Evolutionary conservation across 2,329 filamentous ascomycete species (phyloP).

Genomic region (Blumeria hordei): DNA sequence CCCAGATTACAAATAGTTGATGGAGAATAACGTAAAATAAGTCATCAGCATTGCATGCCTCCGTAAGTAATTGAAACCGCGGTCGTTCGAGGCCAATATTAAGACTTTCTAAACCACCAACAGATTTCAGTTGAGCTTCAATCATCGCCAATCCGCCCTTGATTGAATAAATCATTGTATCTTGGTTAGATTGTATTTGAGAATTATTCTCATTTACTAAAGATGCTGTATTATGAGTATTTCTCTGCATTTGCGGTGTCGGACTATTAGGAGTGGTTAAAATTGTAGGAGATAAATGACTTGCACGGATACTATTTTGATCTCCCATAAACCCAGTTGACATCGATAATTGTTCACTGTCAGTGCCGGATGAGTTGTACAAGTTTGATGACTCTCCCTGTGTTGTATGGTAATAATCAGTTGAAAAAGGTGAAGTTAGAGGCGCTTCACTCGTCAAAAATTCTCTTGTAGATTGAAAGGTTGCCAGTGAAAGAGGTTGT

Average conservation of each 20-base stretch:
- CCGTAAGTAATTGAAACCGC: constrained; percentile 28
- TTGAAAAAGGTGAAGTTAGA: too few species aligned
- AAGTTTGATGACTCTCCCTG: too few species aligned
- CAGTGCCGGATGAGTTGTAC: too few species aligned
- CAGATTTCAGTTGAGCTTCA: constrained; percentile 8
- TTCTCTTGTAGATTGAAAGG: too few species aligned
- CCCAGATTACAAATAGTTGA: constrained; percentile 37
- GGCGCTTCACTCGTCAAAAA: too few species aligned
- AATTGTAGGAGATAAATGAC: not conserved
- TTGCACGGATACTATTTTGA: too few species aligned
- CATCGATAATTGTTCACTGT: too few species aligned
- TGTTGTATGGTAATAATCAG: too few species aligned
- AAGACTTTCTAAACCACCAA: constrained; percentile 8
- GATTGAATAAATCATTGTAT: constrained; percentile 7
- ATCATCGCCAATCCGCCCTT: constrained; percentile 8
- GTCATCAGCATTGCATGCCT: constrained; percentile 32
- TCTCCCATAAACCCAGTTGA: too few species aligned
- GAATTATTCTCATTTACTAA: not conserved
- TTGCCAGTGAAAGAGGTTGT: too few species aligned
- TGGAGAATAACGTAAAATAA: constrained; percentile 39
- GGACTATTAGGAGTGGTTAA: not conserved
- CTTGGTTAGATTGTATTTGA: not conserved
- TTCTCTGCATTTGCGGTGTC: not conserved
- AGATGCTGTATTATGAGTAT: too few species aligned
- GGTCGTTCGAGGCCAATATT: constrained; percentile 19